Evolutionary conservation across 2,329 filamentous ascomycete genomes (phyloP), one percentile per base, ranked within the genome.

Genomic region (Neurospora sp.): DNA sequence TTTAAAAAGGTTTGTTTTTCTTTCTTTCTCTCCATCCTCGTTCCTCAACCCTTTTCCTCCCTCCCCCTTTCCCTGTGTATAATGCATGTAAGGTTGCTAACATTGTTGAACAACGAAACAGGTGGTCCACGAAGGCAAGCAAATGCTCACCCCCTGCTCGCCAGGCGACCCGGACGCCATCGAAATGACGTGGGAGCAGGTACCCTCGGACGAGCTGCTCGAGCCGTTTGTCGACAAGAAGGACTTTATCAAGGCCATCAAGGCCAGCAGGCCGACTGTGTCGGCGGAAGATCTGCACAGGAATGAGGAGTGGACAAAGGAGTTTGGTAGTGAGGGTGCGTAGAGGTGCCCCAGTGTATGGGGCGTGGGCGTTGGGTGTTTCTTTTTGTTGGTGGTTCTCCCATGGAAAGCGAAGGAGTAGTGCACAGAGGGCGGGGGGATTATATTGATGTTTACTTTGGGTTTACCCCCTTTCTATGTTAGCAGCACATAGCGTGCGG

Each of bases 201-300:
- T 99, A 19, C 90, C 94, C 67, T 90, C 91, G 7, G 93, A 97
- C 0, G 85, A 92, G 76, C 86, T 99, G 0, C 86, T 96, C 9
- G 94, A 97, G 76, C 96, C 96, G 0, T 87, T 93, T 0, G 89
- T 99, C 28, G 86, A 90, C 73, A 86, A 97, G 70, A 96, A 96
- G 79, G 96, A 99, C 80, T 98, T 99, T 78, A 86, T 96, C 78
- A 93, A 95, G 79, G 95, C 96, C 1, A 91, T 99, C 77, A 94
- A 93, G 78, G 89, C 90, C 66, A 93, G 93, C 68, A 85, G 96
- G 77, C 96, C 96, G 28, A 98, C 96, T 0, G 96, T 99, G 68
- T 96, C 93, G 68, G 85, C 87, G 68, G 93, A 93, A 68, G 96
- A 99, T 78, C 85, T 99, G 66, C 86, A 89, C 74, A 87, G 88